Evolutionary conservation across 164 flowering plant genomes (phyloP).

Genomic region (Chimonanthus salicifolius): DNA sequence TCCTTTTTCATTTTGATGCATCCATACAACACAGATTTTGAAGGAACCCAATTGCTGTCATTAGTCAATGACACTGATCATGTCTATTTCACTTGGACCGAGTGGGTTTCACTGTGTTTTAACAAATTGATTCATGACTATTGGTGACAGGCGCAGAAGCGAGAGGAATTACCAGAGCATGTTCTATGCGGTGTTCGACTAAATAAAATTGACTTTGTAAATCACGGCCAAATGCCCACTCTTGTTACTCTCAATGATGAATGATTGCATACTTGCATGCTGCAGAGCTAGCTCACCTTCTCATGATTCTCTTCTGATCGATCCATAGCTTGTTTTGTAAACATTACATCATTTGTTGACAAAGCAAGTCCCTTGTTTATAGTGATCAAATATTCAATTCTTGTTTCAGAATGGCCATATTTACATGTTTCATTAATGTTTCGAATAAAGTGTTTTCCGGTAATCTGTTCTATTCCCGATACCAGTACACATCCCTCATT

Average conservation of each 20-base stretch:
- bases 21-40: background rate
- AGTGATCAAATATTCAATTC: background rate
- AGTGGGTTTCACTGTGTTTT: background rate
- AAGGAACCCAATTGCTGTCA: background rate
- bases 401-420: background rate
- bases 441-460: no score
- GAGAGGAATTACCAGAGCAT: slow-evolving; percentile 85
- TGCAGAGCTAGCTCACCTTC: background rate
- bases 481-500: no score
- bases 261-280: background rate
- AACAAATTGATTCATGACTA: background rate
- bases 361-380: background rate
- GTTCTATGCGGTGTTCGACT: slow-evolving; percentile 73
- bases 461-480: no score
- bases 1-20: background rate
- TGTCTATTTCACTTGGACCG: background rate
- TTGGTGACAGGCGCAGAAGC: slow-evolving; percentile 74
- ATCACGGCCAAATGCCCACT: slow-evolving; percentile 80
- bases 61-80: background rate
- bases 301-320: background rate
- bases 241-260: slow-evolving; percentile 39
- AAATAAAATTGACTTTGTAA: slow-evolving; percentile 71
- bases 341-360: background rate
- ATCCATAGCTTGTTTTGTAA: background rate
- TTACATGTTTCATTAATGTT: background rate